A percentile compares a stretch with the other conserved stretches of the same genome.
These are phyloP conservation scores for Whalleya microplaca DNA, from an alignment of 2,329 filamentous ascomycete species.

Conservation along the genomic window DNA sequence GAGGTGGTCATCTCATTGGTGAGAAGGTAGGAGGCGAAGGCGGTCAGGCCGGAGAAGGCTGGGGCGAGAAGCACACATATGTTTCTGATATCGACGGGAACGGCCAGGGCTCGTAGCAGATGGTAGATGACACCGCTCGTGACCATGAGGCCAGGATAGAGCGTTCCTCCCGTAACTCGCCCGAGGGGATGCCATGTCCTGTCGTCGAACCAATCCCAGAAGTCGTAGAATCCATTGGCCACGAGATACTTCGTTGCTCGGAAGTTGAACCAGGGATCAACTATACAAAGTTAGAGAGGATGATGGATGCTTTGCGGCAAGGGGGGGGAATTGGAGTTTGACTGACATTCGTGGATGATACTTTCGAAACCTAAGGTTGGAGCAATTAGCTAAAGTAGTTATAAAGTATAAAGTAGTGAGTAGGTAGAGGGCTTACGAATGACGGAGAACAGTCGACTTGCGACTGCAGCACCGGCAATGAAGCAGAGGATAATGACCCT, in stretches of 20 bases:
- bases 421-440: conserved; percentile 72
- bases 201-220: conserved; percentile 99
- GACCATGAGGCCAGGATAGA: conserved; percentile 98
- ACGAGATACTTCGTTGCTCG: conserved; percentile 97
- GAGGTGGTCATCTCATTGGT: conserved; percentile 98
- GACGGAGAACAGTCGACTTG: conserved; percentile 95
- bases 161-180: conserved; percentile 96
- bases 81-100: conserved; percentile 98
- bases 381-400: conserved; percentile 12
- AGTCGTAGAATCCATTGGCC: conserved; percentile 95
- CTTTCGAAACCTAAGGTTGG: conserved; percentile 79
- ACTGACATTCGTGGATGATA: conserved; percentile 99
- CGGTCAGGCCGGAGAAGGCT: conserved; percentile 90
- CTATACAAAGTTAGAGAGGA: conserved; percentile 49
- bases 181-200: conserved; percentile 99
- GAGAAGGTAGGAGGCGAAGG: conserved; percentile 89
- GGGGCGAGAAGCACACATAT: conserved; percentile 97
- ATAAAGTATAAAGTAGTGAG: conserved; percentile 7
- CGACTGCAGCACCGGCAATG: conserved; percentile 89
- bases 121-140: conserved; percentile 98
- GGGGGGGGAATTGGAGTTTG: conserved; percentile 10
- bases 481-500: conserved; percentile 87
- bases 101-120: conserved; percentile 80
- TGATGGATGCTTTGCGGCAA: conserved; percentile 36
- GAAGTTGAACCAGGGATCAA: conserved; percentile 99